Evolutionary conservation across 2,329 filamentous ascomycete species (phyloP).

Genomic region (Cryphonectria naterciae): DNA sequence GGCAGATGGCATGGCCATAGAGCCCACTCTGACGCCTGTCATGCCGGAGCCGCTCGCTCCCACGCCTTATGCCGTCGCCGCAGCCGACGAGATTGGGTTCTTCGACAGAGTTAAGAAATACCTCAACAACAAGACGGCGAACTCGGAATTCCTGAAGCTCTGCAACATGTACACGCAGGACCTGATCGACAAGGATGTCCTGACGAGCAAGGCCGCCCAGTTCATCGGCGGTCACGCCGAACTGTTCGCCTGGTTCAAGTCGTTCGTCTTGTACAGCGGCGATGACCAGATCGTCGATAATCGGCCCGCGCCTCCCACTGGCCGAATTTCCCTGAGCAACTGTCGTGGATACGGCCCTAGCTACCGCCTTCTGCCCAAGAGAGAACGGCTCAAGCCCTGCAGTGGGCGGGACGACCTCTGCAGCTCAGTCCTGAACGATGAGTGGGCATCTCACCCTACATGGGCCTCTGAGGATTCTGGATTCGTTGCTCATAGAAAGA

Average conservation of each 20-base stretch:
- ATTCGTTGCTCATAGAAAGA: constrained; percentile 97
- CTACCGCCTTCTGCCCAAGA: constrained; percentile 87
- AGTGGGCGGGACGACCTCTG: constrained; percentile 95
- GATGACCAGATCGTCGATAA: constrained; percentile 81
- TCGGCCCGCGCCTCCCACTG: constrained; percentile 72
- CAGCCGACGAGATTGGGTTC: constrained; percentile 84
- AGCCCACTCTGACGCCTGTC: constrained; percentile 85
- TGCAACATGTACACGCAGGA: constrained; percentile 95
- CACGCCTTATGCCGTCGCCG: constrained; percentile 72
- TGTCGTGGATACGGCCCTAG: constrained; percentile 95
- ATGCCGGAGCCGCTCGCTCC: constrained; percentile 87
- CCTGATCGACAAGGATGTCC: constrained; percentile 81
- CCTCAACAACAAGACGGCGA: constrained; percentile 87
- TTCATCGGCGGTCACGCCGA: constrained; percentile 91
- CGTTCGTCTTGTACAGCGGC: constrained; percentile 78
- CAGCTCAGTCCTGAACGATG: constrained; percentile 89
- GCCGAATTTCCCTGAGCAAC: constrained; percentile 89
- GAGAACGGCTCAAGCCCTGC: constrained; percentile 88
- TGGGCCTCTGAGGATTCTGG: constrained; percentile 98
- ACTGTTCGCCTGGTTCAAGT: constrained; percentile 85
- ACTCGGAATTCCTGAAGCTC: constrained; percentile 95
- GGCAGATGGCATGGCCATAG: constrained; percentile 66
- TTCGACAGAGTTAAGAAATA: constrained; percentile 98
- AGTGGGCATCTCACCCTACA: constrained; percentile 98
- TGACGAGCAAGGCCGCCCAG: constrained; percentile 79